Base-by-base conservation (phyloP, 164 flowering plant genomes). In the Santalum album region DNA sequence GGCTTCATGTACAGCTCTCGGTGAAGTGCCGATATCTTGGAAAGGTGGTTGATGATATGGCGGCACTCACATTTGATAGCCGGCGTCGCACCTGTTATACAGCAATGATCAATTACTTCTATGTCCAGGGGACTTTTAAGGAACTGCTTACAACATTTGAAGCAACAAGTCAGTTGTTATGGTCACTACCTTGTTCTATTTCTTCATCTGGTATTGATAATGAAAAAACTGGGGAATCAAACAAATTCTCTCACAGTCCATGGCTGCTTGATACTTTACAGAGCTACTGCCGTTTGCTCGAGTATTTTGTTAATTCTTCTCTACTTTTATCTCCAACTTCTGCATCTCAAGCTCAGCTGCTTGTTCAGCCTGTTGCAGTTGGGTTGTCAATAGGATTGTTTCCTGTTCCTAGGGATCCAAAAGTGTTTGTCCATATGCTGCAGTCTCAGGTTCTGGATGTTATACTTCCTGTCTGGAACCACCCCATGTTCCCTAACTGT, bases 1-100 rank as follows among this genome's bases (percentile, higher is more conserved):
- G 79, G 27, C 70, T 67, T 63, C 84, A 85, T 54, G 61, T 68
- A 47, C 72, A 84, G 7, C 67, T 78, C 34, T 79, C 98, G 36
- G 87, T 85, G 23, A 87, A 90, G 62, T 90, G 98, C 58, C 72
- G 91, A 23, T 90, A 87, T 75, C 86, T 87, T 59, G 98, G 98
- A 16, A 85, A 79, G 71, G 83, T 90, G 56, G 96, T 85, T 58
- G 86, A 82, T 71, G 94, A 85, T 67, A 82, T 90, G 81, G 74
- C 68, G 25, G 77, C 78, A 15, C 77, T 85, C 18, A 80, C 76
- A 46, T 87, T 77, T 76, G 96, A 85, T 69, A 72, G 72, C 68
- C 68, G 91, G 59, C 72, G 84, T 3, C 89, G 86, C 6, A 68
- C 80, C 43, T 87, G 94, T 69, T 79, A 80, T 59, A 67, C 91